Evolutionary conservation across 257 asterid species (phyloP).

Genomic region (Fraxinus quadrangulata): DNA sequence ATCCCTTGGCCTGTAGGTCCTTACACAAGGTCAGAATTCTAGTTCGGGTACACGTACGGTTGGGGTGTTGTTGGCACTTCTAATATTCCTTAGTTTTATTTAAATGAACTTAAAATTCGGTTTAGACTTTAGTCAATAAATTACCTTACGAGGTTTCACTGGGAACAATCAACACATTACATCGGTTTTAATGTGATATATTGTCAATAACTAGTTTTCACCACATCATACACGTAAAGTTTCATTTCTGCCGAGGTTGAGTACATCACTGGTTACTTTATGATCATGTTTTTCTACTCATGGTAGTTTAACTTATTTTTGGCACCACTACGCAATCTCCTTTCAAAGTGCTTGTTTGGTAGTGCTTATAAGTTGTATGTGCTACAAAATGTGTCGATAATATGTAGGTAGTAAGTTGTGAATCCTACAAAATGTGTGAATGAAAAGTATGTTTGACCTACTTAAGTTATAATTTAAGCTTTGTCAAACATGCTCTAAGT

Average conservation of each 20-base stretch:
- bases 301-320: background rate
- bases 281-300: slow-evolving; percentile 5
- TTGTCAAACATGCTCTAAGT: background rate
- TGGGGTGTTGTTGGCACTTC: background rate
- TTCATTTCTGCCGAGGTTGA: background rate
- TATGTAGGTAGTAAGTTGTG: background rate
- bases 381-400: background rate
- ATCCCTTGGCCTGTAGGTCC: background rate
- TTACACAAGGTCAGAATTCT: background rate
- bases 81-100: background rate
- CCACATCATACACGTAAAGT: slow-evolving; percentile 14
- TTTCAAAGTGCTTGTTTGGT: background rate
- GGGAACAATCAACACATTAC: background rate
- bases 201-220: background rate
- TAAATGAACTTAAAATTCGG: background rate
- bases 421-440: background rate
- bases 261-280: background rate
- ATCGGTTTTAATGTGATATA: background rate
- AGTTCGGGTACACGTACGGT: background rate
- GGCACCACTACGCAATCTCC: background rate
- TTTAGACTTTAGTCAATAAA: background rate
- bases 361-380: background rate
- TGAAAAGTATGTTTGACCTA: background rate
- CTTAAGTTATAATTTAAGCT: background rate
- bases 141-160: background rate